Percentiles rank a stretch among this genome's conserved stretches.
phyloP scores from a whole-genome alignment of 202 grass and related monocot species.

The Miscanthus sacchariflorus region DNA sequence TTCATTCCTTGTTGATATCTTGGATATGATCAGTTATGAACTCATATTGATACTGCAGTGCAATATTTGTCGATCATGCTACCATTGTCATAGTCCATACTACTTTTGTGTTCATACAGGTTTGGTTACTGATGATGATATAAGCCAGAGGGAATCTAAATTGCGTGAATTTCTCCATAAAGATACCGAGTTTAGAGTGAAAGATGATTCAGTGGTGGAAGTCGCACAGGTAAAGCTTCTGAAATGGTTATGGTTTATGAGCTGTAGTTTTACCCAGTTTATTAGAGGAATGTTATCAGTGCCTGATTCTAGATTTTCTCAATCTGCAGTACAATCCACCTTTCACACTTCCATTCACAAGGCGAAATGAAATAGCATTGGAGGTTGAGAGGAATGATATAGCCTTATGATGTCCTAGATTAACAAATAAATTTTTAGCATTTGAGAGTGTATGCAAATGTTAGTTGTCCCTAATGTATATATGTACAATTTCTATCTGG shows the following conservation, averaged over 20 bases:
- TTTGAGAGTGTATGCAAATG: conserved; percentile 37
- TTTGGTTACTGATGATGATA: conserved; percentile 87
- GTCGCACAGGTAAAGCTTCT: conserved; percentile 77
- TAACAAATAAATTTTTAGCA: conserved; percentile 29
- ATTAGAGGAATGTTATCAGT: conserved; percentile 29
- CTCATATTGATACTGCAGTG: not conserved
- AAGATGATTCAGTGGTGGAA: conserved; percentile 68
- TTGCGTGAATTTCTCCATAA: conserved; percentile 65
- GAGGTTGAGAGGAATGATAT: conserved; percentile 73
- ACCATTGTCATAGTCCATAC: conserved; percentile 3
- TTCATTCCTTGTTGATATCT: not conserved
- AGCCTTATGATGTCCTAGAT: conserved; percentile 38
- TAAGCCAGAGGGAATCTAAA: conserved; percentile 63
- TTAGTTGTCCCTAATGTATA: not conserved
- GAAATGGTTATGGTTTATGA: not conserved
- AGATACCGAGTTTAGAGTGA: conserved; percentile 70
- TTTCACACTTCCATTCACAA: conserved; percentile 89
- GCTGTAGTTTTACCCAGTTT: conserved; percentile 19
- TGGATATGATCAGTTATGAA: not conserved
- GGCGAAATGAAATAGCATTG: conserved; percentile 89
- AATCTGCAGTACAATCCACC: conserved; percentile 89
- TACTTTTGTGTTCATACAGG: conserved; percentile 56
- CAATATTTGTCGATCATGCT: not conserved
- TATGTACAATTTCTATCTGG: not conserved
- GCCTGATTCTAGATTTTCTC: conserved; percentile 41